Percentiles rank a stretch among this genome's conserved stretches.
Evolutionary conservation across 495 filamentous ascomycete species (phyloP).

Genomic region (Neurospora discreta): DNA sequence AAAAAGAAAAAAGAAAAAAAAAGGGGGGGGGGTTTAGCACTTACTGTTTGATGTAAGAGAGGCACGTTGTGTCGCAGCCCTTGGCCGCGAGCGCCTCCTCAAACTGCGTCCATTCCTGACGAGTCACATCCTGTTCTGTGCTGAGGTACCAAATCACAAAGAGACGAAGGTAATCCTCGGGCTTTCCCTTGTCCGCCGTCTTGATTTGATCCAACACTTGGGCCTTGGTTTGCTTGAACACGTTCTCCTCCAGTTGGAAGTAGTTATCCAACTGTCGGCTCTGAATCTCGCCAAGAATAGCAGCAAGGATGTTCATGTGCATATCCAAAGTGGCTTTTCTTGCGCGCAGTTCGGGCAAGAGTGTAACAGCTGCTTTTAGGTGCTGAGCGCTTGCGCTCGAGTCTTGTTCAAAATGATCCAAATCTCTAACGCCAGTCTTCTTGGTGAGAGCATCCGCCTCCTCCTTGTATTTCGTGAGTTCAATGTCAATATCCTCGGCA

Average conservation of each 20-base stretch:
- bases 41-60: conserved; percentile 77
- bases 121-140: conserved; percentile 78
- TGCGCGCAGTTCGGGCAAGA: conserved; percentile 84
- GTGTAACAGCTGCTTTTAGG: conserved; percentile 87
- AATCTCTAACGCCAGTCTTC: conserved; percentile 83
- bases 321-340: conserved; percentile 87
- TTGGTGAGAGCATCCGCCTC: conserved; percentile 90
- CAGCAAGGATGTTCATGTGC: conserved; percentile 72
- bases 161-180: conserved; percentile 78
- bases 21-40: conserved; percentile 18
- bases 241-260: conserved; percentile 90
- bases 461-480: conserved; percentile 89
- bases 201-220: conserved; percentile 85
- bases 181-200: conserved; percentile 66
- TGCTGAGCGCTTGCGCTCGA: conserved; percentile 82
- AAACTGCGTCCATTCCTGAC: conserved; percentile 73
- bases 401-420: conserved; percentile 90
- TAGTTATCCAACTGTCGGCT: conserved; percentile 92
- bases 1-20: background rate
- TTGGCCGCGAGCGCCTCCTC: conserved; percentile 71
- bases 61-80: conserved; percentile 60
- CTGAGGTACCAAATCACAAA: conserved; percentile 98
- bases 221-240: conserved; percentile 81
- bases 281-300: conserved; percentile 18
- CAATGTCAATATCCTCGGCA: conserved; percentile 43